Evolutionary conservation across 169 alveolate species (phyloP), one percentile per base, ranked within the genome.

Genomic region (Plasmodium cynomolgi): DNA sequence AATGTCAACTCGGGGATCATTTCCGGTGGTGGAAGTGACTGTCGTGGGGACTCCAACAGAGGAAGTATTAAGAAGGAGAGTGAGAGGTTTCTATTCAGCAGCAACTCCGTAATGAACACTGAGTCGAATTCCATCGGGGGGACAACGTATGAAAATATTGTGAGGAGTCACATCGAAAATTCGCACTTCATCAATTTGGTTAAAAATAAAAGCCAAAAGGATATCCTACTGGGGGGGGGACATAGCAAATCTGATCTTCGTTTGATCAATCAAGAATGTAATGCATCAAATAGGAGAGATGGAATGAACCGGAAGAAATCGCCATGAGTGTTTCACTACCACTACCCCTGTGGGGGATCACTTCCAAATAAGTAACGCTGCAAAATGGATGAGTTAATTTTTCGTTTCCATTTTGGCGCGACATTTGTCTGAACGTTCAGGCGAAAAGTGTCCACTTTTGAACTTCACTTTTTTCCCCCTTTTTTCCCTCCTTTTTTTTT

Each of bases 51-150:
- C 15, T 50, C 62, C 20, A 50, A 50, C 62, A 11, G 62, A 15
- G 23, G 62, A 5, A 50, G 17, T 1, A 50, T 50, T 33, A 83
- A 5, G 58, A 68, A 68, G 7, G 85, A 75, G 81, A 86, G 85
- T 6, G 93, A 86, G 26, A 39, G 44, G 20, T 86, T 86, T 41
- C 93, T 86, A 54, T 86, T 86, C 81, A 86, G 44, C 41, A 86
- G 84, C 17, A 84, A 84, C 62, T n/a, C 80, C 41, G 15, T 83
- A 9, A 47, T 58, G 33, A 29, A 15, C 72, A 31, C 34, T 50
- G 39, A n/a, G 44, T 44, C 50, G 62, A 62, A 62, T 8, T 20
- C 20, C 50, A 29, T 17, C 44, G 47, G 23, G 44, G 81, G 73
- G 39, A 81, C 31, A 37, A 81, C 41, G 26, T 77, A 77, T 77